A percentile compares a stretch with the other conserved stretches of the same genome.
These are phyloP conservation scores for Auricularia sp. DNA, from an alignment of 768 basidiomycete genomes.

Conservation along the genomic window DNA sequence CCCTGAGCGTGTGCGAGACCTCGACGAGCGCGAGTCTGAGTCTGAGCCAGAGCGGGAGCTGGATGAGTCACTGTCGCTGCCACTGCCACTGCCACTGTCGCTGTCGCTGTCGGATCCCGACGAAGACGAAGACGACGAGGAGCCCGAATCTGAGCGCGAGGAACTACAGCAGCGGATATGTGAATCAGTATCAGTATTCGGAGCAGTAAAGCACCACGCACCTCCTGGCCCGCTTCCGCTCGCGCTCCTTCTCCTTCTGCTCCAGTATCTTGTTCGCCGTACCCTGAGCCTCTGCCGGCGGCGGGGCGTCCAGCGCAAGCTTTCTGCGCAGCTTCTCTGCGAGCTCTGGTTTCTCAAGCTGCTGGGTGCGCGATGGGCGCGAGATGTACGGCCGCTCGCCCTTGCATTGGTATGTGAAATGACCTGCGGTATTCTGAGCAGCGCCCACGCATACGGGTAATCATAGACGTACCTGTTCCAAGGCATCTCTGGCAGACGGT, in stretches of 20 bases:
- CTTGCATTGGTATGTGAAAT: slow-evolving; percentile 90
- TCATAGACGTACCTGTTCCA: slow-evolving; percentile 35
- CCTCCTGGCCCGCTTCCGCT: slow-evolving; percentile 24
- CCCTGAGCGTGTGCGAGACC: slow-evolving; percentile 16
- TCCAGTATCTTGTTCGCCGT: slow-evolving; percentile 80
- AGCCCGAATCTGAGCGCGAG: slow-evolving; percentile 37
- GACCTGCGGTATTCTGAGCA: slow-evolving; percentile 37
- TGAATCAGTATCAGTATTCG: slow-evolving; percentile 20
- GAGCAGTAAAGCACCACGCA: slow-evolving; percentile 1
- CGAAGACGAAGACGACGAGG: slow-evolving; percentile 6
- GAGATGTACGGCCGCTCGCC: slow-evolving; percentile 68
- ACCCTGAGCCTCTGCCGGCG: slow-evolving; percentile 24
- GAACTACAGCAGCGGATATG: slow-evolving; percentile 5
- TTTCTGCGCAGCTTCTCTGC: slow-evolving; percentile 41
- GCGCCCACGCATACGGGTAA: neutral
- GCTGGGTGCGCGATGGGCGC: slow-evolving; percentile 80
- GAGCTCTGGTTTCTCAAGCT: slow-evolving; percentile 66
- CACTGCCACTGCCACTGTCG: slow-evolving; percentile 14
- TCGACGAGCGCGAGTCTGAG: slow-evolving; percentile 6
- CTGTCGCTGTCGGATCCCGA: slow-evolving; percentile 25
- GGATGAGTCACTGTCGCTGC: slow-evolving; percentile 19
- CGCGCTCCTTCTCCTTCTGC: slow-evolving; percentile 66
- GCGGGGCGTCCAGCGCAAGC: neutral
- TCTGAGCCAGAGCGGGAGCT: slow-evolving; percentile 20
- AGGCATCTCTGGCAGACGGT: slow-evolving; percentile 83